phyloP scores from a whole-genome alignment of 805 yeast species.

The Candida chauliodis region DNA sequence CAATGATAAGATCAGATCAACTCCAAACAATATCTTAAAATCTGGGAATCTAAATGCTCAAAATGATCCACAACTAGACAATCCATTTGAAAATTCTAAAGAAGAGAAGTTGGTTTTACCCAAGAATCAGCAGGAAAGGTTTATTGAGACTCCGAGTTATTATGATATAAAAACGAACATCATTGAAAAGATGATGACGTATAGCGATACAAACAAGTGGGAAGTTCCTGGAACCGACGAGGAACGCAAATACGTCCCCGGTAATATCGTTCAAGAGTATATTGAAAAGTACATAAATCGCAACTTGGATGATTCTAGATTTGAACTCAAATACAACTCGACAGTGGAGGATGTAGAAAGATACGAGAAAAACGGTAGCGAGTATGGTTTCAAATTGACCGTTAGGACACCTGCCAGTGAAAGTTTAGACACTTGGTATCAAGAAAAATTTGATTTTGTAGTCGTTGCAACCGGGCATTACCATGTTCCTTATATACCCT shows the following conservation, averaged over 20 bases:
- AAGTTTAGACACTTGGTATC: conserved; percentile 33
- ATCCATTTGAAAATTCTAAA: conserved; percentile 18
- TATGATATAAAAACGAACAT: conserved; percentile 34
- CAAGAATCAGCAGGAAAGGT: conserved; percentile 22
- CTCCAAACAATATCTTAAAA: conserved; percentile 18
- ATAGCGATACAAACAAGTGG: conserved; percentile 39
- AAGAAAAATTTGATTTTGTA: conserved; percentile 37
- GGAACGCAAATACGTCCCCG: conserved; percentile 23
- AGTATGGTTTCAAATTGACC: conserved; percentile 18
- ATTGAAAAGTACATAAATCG: conserved; percentile 25
- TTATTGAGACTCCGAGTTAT: conserved; percentile 28
- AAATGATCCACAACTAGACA: conserved; percentile 27
- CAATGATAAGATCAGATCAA: conserved; percentile 20
- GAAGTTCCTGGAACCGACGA: conserved; percentile 19
- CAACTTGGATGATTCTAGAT: conserved; percentile 15
- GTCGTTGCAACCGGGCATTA: conserved; percentile 48
- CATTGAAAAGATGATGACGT: conserved; percentile 45
- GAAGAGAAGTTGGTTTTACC: conserved; percentile 11
- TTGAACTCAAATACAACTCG: conserved; percentile 24
- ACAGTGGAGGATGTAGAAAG: conserved; percentile 38
- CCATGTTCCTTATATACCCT: conserved; percentile 44
- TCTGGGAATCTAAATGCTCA: conserved; percentile 18
- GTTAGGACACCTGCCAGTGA: conserved; percentile 15
- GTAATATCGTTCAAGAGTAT: conserved; percentile 24
- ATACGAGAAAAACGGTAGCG: conserved; percentile 7